A percentile compares a stretch with the other conserved stretches of the same genome.
These are phyloP conservation scores for Solanum pinnatisectum DNA, from an alignment of 257 asterid genomes.

Conservation along the genomic window DNA sequence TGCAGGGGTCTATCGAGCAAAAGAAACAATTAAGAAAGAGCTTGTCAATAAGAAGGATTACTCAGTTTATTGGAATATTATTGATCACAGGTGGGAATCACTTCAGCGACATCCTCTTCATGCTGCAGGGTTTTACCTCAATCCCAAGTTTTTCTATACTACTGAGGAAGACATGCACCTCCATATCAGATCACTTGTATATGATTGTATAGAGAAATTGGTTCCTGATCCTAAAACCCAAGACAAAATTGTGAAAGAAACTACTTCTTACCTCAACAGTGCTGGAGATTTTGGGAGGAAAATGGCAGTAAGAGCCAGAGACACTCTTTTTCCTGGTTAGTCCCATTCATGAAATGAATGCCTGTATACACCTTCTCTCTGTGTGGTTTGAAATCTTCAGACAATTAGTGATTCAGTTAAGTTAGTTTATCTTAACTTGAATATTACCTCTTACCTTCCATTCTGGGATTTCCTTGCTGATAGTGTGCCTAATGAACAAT, in stretches of 20 bases:
- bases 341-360: slow-evolving; percentile 1
- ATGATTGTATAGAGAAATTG: slow-evolving; percentile 81
- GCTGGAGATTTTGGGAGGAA: slow-evolving; percentile 91
- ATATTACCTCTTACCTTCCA: background rate
- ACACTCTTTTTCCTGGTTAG: slow-evolving; percentile 72
- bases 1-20: slow-evolving; percentile 81
- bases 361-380: background rate
- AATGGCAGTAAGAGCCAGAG: slow-evolving; percentile 92
- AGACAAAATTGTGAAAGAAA: slow-evolving; percentile 80
- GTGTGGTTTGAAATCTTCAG: slow-evolving; percentile 6
- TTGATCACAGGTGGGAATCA: slow-evolving; percentile 79
- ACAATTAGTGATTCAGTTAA: slow-evolving; percentile 9
- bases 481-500: background rate
- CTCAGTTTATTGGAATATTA: slow-evolving; percentile 68
- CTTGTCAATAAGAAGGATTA: slow-evolving; percentile 51
- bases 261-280: slow-evolving; percentile 56
- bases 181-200: slow-evolving; percentile 61
- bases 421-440: background rate
- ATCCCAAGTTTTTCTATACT: slow-evolving; percentile 82
- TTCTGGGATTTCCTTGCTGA: background rate
- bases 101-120: slow-evolving; percentile 79
- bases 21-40: slow-evolving; percentile 82
- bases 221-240: slow-evolving; percentile 67
- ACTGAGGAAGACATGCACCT: slow-evolving; percentile 70
- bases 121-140: slow-evolving; percentile 88